Evolutionary conservation across 2,329 filamentous ascomycete genomes (phyloP), one percentile per base, ranked within the genome.

Genomic region (Knufia petricola): DNA sequence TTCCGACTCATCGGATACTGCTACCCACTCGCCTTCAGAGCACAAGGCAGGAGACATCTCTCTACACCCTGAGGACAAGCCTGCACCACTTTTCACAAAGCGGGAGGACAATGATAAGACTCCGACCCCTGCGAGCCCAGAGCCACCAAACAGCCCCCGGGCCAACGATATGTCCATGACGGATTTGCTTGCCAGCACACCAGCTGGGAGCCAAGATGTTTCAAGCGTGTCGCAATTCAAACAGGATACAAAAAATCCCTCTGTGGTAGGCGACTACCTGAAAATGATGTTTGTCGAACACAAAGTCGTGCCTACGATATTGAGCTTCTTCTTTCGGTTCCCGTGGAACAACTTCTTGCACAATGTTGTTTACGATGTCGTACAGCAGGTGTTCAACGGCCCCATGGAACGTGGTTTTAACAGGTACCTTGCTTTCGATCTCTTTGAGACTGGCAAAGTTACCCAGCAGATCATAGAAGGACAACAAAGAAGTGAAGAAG

Each of bases 341-440:
- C 90, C 92, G 1, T 98, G 92, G 92, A 98, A 98, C 68, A 98
- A 98, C 66, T 98, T 98, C 63, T 76, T 98, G 38, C 92, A 98
- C 69, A 98, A 98, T 62, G 92, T 98, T 37, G 92, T 98, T 41
- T 98, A 98, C 64, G 92, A 98, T 65, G 89, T 98, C 61, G 87
- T 98, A 37, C 92, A 98, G 66, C 92, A 98, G 70, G 92, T 98
- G 1, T 96, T 98, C 67, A 98, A 98, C 63, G 92, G 92, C 7
- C 88, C 88, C 0, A 95, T 98, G 85, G 90, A 96, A 59, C 84
- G 88, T 52, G 89, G 92, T 23, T 95, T 84, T 69, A 98, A 98
- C 66, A 82, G 87, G 9, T 83, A 81, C 41, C 72, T 98, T 45
- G 90, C 92, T 10, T 84, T 95, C 51, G 90, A 94, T 57, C 79